Percentiles rank a stretch among this genome's conserved stretches.
These are phyloP conservation scores for Salix koriyanagi DNA, from an alignment of 345 rosid genomes.

Conservation along the genomic window DNA sequence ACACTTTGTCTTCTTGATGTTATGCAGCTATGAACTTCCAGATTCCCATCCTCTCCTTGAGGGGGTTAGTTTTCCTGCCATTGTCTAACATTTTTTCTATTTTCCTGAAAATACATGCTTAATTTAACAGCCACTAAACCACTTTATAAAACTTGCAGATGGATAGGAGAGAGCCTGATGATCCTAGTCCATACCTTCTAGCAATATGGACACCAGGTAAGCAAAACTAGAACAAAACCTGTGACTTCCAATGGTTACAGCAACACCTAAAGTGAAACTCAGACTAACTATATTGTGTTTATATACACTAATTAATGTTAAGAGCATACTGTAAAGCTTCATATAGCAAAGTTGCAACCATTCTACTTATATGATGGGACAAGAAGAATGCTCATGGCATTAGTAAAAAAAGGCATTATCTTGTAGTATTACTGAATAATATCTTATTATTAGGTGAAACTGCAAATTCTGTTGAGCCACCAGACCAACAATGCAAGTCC, in stretches of 20 bases:
- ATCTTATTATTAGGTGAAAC: conserved; percentile 61
- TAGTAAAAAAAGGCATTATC: background rate
- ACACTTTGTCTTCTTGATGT: conserved; percentile 17
- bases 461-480: conserved; percentile 58
- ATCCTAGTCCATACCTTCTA: conserved; percentile 78
- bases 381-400: background rate
- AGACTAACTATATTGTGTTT: background rate
- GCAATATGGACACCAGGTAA: conserved; percentile 99
- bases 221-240: background rate
- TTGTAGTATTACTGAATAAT: background rate
- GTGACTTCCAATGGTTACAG: background rate
- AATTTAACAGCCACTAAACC: background rate
- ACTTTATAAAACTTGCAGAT: conserved; percentile 42
- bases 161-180: conserved; percentile 75
- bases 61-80: conserved; percentile 43
- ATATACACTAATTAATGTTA: background rate
- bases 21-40: conserved; percentile 80
- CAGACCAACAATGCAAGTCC: conserved; percentile 51
- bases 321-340: background rate
- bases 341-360: background rate
- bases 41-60: conserved; percentile 82
- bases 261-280: background rate
- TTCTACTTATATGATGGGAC: background rate
- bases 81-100: background rate
- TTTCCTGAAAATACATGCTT: background rate